phyloP scores from a whole-genome alignment of 805 yeast genomes.

The Yamadazyma scolyti region DNA sequence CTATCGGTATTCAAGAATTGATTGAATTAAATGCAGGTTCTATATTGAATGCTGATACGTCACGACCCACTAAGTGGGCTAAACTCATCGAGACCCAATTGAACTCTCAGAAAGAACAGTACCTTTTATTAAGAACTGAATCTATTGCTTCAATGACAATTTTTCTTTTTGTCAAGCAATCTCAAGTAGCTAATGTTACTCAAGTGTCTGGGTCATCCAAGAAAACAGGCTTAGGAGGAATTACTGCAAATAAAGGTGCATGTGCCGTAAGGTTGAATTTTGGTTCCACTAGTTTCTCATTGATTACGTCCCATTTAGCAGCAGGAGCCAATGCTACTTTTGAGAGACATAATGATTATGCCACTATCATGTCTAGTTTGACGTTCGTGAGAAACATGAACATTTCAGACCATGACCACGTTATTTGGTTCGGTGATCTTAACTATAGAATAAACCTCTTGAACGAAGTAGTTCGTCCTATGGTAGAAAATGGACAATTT shows the following conservation, averaged over 20 bases:
- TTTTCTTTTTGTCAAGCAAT: constrained; percentile 54
- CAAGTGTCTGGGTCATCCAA: constrained; percentile 93
- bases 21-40: constrained; percentile 92
- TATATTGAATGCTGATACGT: constrained; percentile 79
- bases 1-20: constrained; percentile 92
- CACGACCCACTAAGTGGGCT: constrained; percentile 79
- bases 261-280: constrained; percentile 86
- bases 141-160: constrained; percentile 68
- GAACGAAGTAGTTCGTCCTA: constrained; percentile 68
- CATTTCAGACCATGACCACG: constrained; percentile 74
- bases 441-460: constrained; percentile 74
- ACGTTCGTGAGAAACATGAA: constrained; percentile 70
- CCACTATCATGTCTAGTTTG: constrained; percentile 69
- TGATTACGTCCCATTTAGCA: constrained; percentile 88
- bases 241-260: constrained; percentile 96
- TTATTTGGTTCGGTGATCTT: constrained; percentile 94
- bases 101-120: constrained; percentile 43
- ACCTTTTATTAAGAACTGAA: constrained; percentile 68
- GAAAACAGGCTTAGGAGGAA: constrained; percentile 95
- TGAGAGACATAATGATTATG: constrained; percentile 84
- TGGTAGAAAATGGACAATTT: constrained; percentile 44
- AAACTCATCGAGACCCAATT: constrained; percentile 57
- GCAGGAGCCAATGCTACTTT: constrained; percentile 82
- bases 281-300: constrained; percentile 76
- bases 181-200: constrained; percentile 43